phyloP scores from a whole-genome alignment of 2,329 filamentous ascomycete genomes.

The Microascus cirrosus region DNA sequence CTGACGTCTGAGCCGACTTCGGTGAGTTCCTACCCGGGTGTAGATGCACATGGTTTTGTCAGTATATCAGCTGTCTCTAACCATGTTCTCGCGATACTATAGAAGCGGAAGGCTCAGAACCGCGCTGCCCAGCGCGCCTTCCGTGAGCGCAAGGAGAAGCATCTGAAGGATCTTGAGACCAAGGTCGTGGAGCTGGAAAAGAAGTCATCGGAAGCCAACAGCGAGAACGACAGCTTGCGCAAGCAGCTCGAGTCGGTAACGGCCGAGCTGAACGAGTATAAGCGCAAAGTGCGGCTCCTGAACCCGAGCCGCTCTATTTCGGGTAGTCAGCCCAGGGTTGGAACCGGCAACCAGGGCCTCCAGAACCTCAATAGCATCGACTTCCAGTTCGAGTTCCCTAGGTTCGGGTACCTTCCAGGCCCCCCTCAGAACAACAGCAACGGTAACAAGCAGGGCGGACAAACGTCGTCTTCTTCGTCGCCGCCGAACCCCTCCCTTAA shows the following conservation, averaged over 20 bases:
- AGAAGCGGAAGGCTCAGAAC: slow-evolving; percentile 96
- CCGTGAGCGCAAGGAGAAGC: slow-evolving; percentile 88
- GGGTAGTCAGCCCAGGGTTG: slow-evolving; percentile 13
- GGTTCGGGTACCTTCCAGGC: slow-evolving; percentile 66
- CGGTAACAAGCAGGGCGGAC: not conserved
- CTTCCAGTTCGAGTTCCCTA: slow-evolving; percentile 94
- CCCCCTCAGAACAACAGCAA: slow-evolving; percentile 17
- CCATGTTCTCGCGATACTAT: slow-evolving; percentile 4
- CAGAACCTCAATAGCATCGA: slow-evolving; percentile 61
- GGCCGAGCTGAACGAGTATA: slow-evolving; percentile 77
- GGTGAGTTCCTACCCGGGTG: slow-evolving; percentile 33
- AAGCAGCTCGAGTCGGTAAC: slow-evolving; percentile 85
- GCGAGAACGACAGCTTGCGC: slow-evolving; percentile 75
- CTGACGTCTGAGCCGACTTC: slow-evolving; percentile 91
- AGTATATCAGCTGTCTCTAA: not conserved
- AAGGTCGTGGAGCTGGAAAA: slow-evolving; percentile 72
- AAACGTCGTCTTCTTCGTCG: slow-evolving; percentile 10
- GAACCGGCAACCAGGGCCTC: slow-evolving; percentile 32
- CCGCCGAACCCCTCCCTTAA: not conserved
- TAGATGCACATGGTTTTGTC: not conserved
- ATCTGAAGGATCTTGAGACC: slow-evolving; percentile 72
- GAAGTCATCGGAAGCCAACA: slow-evolving; percentile 67
- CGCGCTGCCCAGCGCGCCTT: slow-evolving; percentile 87
- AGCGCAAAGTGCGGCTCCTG: slow-evolving; percentile 66
- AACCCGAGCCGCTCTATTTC: slow-evolving; percentile 15